Evolutionary conservation across 768 basidiomycete genomes (phyloP).

Genomic region (Hypholoma sublateritium): DNA sequence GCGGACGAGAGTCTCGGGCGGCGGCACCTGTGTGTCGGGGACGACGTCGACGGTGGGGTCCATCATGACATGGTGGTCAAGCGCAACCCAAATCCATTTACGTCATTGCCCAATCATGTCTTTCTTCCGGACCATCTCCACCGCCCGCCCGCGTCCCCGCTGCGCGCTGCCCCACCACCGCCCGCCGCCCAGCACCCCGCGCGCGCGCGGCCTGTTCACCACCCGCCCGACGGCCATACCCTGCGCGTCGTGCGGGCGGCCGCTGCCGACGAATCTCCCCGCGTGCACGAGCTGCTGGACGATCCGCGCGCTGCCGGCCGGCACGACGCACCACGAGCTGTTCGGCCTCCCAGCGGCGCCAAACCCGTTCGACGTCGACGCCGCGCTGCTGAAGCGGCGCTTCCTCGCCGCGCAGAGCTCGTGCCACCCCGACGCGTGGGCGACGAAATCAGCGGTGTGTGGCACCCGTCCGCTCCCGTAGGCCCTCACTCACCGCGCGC

Average conservation of each 20-base stretch:
- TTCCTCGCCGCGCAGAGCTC: slow-evolving; percentile 74
- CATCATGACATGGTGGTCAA: slow-evolving; percentile 12
- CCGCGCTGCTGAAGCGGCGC: slow-evolving; percentile 53
- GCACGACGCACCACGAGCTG: slow-evolving; percentile 64
- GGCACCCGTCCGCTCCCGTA: slow-evolving; percentile 4
- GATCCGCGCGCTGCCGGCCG: slow-evolving; percentile 57
- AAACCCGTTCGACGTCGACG: slow-evolving; percentile 74
- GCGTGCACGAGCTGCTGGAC: slow-evolving; percentile 75
- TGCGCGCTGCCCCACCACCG: background rate
- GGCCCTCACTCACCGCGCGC: slow-evolving; percentile 7
- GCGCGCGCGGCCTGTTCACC: background rate
- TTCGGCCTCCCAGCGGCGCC: slow-evolving; percentile 61
- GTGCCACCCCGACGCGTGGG: slow-evolving; percentile 89
- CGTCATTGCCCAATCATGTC: slow-evolving; percentile 2
- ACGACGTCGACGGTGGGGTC: slow-evolving; percentile 5
- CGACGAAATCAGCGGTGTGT: slow-evolving; percentile 60
- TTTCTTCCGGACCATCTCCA: slow-evolving; percentile 1
- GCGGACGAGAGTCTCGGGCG: slow-evolving; percentile 35
- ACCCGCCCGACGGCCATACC: background rate
- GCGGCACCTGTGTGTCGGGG: slow-evolving; percentile 32
- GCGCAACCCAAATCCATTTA: background rate
- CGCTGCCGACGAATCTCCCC: slow-evolving; percentile 64
- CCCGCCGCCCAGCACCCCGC: background rate
- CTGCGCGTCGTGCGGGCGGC: slow-evolving; percentile 66
- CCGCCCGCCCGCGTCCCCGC: background rate